A percentile compares a stretch with the other conserved stretches of the same genome.
phyloP scores from a whole-genome alignment of 2,329 filamentous ascomycete genomes.

The Ophiostoma tasmaniense region DNA sequence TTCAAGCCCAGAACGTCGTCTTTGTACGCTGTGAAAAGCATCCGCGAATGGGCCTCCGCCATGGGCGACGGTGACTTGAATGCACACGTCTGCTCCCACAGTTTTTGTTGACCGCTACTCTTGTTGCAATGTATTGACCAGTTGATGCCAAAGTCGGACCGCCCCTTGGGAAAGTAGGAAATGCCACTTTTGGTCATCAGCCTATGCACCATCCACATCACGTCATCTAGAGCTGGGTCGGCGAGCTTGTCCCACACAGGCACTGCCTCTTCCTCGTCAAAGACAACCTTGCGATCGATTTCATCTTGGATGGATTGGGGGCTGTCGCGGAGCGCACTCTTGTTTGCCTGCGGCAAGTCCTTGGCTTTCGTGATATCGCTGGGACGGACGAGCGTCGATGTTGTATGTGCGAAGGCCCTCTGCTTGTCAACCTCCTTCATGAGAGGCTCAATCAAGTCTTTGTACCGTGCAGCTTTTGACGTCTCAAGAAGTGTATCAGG shows the following conservation, averaged over 20 bases:
- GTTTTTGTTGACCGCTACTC: not conserved
- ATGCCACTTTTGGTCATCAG: constrained; percentile 18
- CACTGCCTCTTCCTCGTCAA: not conserved
- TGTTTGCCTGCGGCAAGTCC: not conserved
- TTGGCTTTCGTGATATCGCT: not conserved
- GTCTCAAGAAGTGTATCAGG: not conserved
- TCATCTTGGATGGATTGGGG: not conserved
- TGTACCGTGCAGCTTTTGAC: not conserved
- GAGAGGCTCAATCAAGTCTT: not conserved
- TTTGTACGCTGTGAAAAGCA: not conserved
- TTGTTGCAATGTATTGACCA: not conserved
- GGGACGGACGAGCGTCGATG: not conserved
- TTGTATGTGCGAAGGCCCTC: not conserved
- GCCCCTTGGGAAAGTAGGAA: not conserved
- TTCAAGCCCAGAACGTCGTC: not conserved
- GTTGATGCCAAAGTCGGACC: constrained; percentile 4
- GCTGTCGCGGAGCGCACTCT: not conserved
- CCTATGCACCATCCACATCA: constrained; percentile 24
- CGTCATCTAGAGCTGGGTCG: constrained; percentile 24
- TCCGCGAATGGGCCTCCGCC: not conserved
- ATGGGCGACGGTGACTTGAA: not conserved
- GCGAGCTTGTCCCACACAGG: constrained; percentile 21
- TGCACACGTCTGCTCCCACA: not conserved
- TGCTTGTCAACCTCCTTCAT: not conserved
- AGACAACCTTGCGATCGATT: too few relatives aligned